These are phyloP conservation scores for Colletotrichum somersetense DNA, from an alignment of 2,329 filamentous ascomycete species.

Conservation along the genomic window DNA sequence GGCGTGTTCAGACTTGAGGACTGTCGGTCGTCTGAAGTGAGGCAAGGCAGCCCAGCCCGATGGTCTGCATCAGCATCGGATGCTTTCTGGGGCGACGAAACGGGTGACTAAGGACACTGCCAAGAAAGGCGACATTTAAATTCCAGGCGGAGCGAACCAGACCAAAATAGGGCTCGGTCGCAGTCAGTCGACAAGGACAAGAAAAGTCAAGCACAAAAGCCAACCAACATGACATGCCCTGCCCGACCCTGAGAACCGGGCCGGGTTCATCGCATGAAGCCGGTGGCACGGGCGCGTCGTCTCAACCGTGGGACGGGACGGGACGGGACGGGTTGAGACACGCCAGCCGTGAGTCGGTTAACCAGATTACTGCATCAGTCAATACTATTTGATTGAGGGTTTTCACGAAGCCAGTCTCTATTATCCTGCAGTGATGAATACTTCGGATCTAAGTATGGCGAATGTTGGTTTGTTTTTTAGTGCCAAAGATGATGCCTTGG, in stretches of 20 bases:
- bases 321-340: background rate
- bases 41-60: no score
- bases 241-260: background rate
- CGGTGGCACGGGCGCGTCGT: constrained; percentile 33
- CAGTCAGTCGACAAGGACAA: background rate
- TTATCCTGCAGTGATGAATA: no score
- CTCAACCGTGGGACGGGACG: constrained; percentile 33
- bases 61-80: background rate
- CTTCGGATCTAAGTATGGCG: no score
- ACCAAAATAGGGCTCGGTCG: background rate
- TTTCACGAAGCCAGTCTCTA: no score
- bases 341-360: constrained; percentile 8
- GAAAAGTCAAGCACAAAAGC: background rate
- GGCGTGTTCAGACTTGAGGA: background rate
- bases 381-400: no score
- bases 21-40: background rate
- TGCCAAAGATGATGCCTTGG: no score
- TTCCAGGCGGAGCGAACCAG: background rate
- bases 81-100: background rate
- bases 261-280: constrained; percentile 37
- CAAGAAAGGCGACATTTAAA: background rate
- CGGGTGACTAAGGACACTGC: background rate
- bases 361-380: no score
- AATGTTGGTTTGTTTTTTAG: no score
- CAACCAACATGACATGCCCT: no score